Evolutionary conservation across 2,329 filamentous ascomycete genomes (phyloP), one percentile per base, ranked within the genome.

Genomic region (Fusarium neocosmosporiellum): DNA sequence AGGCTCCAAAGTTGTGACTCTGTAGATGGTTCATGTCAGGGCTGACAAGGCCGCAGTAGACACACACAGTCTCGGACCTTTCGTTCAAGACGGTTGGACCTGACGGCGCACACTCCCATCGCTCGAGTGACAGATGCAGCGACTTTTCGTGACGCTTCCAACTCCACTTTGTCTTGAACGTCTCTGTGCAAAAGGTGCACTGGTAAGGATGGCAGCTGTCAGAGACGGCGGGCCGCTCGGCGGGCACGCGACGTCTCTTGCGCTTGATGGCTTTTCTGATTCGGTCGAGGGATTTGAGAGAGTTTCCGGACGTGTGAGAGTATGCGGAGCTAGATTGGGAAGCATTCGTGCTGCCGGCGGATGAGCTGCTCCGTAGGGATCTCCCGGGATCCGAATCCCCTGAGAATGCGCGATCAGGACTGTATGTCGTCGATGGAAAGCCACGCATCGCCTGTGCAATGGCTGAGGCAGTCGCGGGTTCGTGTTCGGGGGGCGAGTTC

Each of bases 111-210:
- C 80, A 87, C 72, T 80, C 83, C 87, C 78, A 88, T 50, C 71
- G 80, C 79, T 80, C 83, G 2, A 84, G 84, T 46, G 81, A 57
- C 6, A 57, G 29, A 31, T 57, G 54, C 2, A 81, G 81, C 70
- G 82, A 80, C 41, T 82, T 83, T 71, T 88, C 87, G 70, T 88
- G 87, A 31, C 87, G 80, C 63, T 83, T 81, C 83, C 83, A 85
- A 66, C 84, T 82, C 64, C 84, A 81, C 53, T 83, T 84, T 1
- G 80, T 83, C 65, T 81, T 82, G 75, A 85, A 85, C 3, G 81
- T 81, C 61, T 84, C 82, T 0, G 82, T 83, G 67, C 83, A 85
- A 71, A 85, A 85, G 13, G 83, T 85, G 67, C 83, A 85, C 58
- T 85, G 83, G 50, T 78, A 81, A 43, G 2, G 72, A 64, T 33